Evolutionary conservation across 2,329 filamentous ascomycete species (phyloP).

Genomic region (Pseudogymnoascus sp.): DNA sequence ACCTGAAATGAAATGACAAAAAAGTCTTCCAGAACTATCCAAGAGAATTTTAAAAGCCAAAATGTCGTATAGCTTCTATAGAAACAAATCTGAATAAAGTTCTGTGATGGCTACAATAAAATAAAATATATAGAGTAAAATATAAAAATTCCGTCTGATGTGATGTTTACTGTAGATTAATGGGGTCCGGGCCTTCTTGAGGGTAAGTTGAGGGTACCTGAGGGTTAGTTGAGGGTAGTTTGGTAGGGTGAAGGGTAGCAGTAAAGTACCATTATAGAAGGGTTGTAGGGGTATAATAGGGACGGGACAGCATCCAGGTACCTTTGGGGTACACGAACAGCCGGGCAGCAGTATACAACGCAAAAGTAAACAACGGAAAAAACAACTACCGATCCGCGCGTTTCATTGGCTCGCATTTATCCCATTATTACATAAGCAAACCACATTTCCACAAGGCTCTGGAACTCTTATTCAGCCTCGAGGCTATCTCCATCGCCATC

Average conservation of each 20-base stretch:
- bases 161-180: neutral
- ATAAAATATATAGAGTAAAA: too few relatives aligned
- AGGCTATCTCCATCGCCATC: slow-evolving; percentile 1
- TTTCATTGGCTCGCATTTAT: neutral
- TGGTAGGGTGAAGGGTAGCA: too few relatives aligned
- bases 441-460: slow-evolving; percentile 1
- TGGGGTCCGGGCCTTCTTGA: neutral
- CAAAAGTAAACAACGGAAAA: slow-evolving; percentile 8
- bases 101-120: neutral
- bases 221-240: neutral
- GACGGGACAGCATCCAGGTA: neutral
- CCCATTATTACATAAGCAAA: neutral
- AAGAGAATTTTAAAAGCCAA: too few relatives aligned
- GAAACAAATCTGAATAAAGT: neutral
- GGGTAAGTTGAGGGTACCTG: neutral
- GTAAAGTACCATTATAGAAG: neutral
- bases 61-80: neutral
- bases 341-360: neutral
- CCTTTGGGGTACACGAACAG: neutral
- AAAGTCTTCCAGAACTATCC: neutral
- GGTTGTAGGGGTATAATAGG: slow-evolving; percentile 1
- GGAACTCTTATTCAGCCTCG: slow-evolving; percentile 6
- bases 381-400: neutral
- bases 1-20: neutral
- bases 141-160: neutral